Evolutionary conservation across 1,284 basidiomycete species (phyloP).

Genomic region (Malassezia caprae): DNA sequence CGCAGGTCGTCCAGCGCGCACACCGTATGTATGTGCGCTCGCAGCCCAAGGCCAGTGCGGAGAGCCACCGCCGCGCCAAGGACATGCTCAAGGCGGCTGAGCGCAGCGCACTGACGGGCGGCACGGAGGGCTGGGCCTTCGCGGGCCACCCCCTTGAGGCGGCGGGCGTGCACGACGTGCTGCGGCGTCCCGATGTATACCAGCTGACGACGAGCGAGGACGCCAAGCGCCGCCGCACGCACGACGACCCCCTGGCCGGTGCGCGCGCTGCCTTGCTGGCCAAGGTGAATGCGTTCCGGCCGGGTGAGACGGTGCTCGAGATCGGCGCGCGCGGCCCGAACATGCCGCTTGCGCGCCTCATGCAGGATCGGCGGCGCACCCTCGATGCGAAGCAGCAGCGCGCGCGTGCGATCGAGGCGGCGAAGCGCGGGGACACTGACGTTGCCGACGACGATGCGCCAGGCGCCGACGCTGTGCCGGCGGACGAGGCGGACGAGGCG

Average conservation of each 20-base stretch:
- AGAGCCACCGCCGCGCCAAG: constrained; percentile 79
- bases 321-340: constrained; percentile 65
- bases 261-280: constrained; percentile 61
- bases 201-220: constrained; percentile 20
- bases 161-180: constrained; percentile 60
- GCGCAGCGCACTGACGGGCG: constrained; percentile 28
- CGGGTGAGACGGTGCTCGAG: constrained; percentile 85
- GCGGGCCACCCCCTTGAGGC: constrained; percentile 57
- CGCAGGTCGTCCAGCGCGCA: constrained; percentile 78
- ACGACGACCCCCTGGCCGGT: constrained; percentile 30
- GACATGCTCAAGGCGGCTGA: constrained; percentile 59
- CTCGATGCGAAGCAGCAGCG: constrained; percentile 56
- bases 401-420: constrained; percentile 23
- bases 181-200: constrained; percentile 34
- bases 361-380: constrained; percentile 77
- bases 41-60: constrained; percentile 74
- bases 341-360: constrained; percentile 53
- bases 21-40: constrained; percentile 90
- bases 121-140: constrained; percentile 56
- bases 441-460: neutral
- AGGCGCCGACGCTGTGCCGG: neutral
- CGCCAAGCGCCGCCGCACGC: constrained; percentile 4
- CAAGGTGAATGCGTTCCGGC: constrained; percentile 70
- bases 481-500: constrained; percentile 13
- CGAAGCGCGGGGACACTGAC: constrained; percentile 28